phyloP scores from a whole-genome alignment of 306 rosid genomes.

The Parietaria judaica region DNA sequence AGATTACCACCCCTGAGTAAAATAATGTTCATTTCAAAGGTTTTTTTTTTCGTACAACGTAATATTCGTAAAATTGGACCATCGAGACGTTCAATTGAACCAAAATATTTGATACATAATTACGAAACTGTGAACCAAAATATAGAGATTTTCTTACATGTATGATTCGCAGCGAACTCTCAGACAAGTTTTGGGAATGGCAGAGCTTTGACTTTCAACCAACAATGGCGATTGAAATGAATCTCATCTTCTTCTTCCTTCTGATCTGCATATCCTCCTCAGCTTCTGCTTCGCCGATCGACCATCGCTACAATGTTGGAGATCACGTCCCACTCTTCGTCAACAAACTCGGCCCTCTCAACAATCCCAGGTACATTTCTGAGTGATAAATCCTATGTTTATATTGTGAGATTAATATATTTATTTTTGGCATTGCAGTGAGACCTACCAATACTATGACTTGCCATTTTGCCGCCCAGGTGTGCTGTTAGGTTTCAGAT shows the following conservation, averaged over 20 bases:
- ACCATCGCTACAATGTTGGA: conserved; percentile 54
- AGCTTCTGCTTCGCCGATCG: conserved; percentile 34
- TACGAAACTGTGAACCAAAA: too few species aligned
- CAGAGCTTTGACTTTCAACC: conserved; percentile 9
- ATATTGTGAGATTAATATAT: too few species aligned
- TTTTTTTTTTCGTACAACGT: too few species aligned
- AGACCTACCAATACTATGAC: conserved; percentile 69
- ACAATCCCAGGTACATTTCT: conserved; percentile 61
- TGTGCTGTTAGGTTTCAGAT: conserved; percentile 24
- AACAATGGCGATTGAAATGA: conserved; percentile 34
- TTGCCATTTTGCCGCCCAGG: conserved; percentile 87
- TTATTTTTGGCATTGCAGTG: conserved; percentile 35
- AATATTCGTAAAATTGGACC: too few species aligned
- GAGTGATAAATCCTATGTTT: too few species aligned
- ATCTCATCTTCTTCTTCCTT: conserved; percentile 22
- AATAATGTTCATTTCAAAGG: too few species aligned
- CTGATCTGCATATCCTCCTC: conserved; percentile 13
- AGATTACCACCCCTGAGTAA: too few species aligned
- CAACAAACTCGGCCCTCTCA: conserved; percentile 80
- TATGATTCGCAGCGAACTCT: background rate
- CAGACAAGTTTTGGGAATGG: background rate
- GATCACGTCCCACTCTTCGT: conserved; percentile 50
- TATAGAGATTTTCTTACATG: too few species aligned
- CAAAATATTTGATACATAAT: too few species aligned
- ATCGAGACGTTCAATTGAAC: too few species aligned